Base-by-base conservation (phyloP, 1,284 basidiomycete genomes). In the Trichosporon coremiiforme region DNA sequence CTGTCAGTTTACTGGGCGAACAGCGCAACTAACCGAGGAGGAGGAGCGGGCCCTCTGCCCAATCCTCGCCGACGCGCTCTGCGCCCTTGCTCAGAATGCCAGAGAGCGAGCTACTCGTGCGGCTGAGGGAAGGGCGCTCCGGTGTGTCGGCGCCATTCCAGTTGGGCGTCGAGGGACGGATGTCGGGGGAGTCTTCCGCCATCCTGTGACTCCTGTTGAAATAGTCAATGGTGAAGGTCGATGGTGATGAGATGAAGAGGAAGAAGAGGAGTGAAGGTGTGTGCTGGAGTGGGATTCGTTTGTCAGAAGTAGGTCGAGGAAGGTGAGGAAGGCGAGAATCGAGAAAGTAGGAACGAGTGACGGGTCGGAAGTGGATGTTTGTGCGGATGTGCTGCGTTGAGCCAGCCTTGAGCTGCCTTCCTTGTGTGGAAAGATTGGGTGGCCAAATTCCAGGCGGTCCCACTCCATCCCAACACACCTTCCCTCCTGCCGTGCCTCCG, bases 11-110 rank as follows among this genome's bases (percentile, higher is more conserved):
- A 1, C n/a, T 5, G 1, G 31, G 29, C 29, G 9, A n/a, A 1
- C 9, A 38, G 36, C 45, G 1, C 25, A 17, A 73, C 79, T 67
- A 64, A 83, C 83, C 83, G 2, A 84, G 72, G 10, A 62, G 31
- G 12, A 83, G 66, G 1, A 81, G 80, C 13, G 82, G 67, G 22
- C 77, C 78, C 15, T 76, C 73, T 22, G 72, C 74, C 77, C 77
- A 80, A 33, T 82, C 80, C 33, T 83, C 81, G n/a, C 78, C 78
- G 60, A 79, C 80, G 33, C 81, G 68, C 22, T 80, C 80, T 5
- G 77, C 69, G 33, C 71, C 69, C 22, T 76, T 64, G 35, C 70
- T 75, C 67, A 77, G 75, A n/a, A 81, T 73, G 41, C 76, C 78
- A 29, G 71, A 69, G 17, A 80, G 72, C 3, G 71, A 75, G 20